Base-by-base conservation (phyloP, 2,329 filamentous ascomycete species). In the Arachnomyces sp. region DNA sequence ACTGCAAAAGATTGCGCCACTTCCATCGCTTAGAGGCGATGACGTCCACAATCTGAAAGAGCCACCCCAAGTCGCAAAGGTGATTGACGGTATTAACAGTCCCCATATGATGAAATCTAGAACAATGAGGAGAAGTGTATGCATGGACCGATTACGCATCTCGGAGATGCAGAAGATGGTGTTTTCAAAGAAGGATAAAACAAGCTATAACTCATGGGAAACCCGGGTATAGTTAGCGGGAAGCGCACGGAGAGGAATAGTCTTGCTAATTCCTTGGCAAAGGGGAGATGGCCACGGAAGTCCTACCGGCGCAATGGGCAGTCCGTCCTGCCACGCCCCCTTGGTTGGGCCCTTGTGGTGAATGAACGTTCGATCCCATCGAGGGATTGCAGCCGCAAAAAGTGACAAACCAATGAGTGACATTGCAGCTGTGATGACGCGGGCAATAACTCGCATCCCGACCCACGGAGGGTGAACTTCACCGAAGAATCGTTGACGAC, bases 291-390 rank as follows among this genome's bases (percentile, higher is more conserved):
- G n/a, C n/a, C n/a, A n/a, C n/a, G n/a, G 31, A 47, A 18, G 28
- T 34, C 43, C 28, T 44, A 61, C 52, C 28, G 55, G 52, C 5
- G 48, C 48, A 37, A 60, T 48, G 4, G 54, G 47, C 34, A 59
- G 44, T 21, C 50, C 52, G 44, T 61, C 57, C 31, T 59, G 57
- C 57, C 56, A 59, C 41, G 53, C 55, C 5, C 53, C 53, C 31
- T 46, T 42, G 30, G 38, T 44, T 3, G 52, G 48, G 3, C 54
- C 52, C 11, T 43, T 44, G 12, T 42, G 49, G 42, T 57, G 55
- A 31, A 51, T 51, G 43, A 60, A 52, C 28, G 53, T 54, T 31
- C 35, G 36, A 32, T 59, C 45, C 55, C 57, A 59, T 14, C 40
- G 38, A 3, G 47, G 48, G 25, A 61, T 54, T 12, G 52, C 50